Evolutionary conservation across 495 filamentous ascomycete species (phyloP), one percentile per base, ranked within the genome.

Genomic region (Tuber aestivum): DNA sequence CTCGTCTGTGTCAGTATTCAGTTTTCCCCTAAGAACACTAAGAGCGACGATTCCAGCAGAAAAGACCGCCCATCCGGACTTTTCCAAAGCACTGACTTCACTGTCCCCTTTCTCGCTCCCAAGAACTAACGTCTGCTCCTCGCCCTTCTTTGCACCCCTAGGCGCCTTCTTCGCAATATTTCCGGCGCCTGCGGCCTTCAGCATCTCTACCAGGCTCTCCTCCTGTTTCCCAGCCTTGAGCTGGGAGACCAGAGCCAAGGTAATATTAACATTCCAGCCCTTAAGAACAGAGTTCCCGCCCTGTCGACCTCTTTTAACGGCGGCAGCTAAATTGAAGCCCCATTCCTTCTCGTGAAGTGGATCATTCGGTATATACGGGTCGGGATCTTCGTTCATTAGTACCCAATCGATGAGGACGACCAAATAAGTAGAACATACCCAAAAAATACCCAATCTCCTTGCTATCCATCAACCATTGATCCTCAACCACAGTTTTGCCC

Each of bases 401-500:
- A 71, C 23, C 38, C 37, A 3, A 56, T 21, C 35, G 23, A 18
- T 69, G n/a, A 27, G 2, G 50, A 37, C 41, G 35, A 38, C 44
- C 27, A 12, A 44, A 32, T 21, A 18, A n/a, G 23, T 44, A 56
- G 21, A 40, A 35, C 50, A 32, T 78, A 78, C 76, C 76, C 41
- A 79, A 38, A 41, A 79, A 81, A 42, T 82, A 82, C 7, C 80
- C 80, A 2, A 75, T 40, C 56, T 75, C 74, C 50, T 79, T 78
- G 32, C 79, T 82, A 45, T 82, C 80, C 18, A 79, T 72, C 27
- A 82, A 21, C 80, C 80, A 82, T 69, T 81, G 79, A 35, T 82
- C 80, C 50, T 82, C 80, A 27, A 82, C 80, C 37, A 82, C 68
- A 42, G 70, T 79, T 42, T 79, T 81, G 41, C 80, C 80, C 42